Percentiles rank a stretch among this genome's conserved stretches.
These are phyloP conservation scores for Onygenales sp. DNA, from an alignment of 2,329 filamentous ascomycete genomes.

Conservation along the genomic window DNA sequence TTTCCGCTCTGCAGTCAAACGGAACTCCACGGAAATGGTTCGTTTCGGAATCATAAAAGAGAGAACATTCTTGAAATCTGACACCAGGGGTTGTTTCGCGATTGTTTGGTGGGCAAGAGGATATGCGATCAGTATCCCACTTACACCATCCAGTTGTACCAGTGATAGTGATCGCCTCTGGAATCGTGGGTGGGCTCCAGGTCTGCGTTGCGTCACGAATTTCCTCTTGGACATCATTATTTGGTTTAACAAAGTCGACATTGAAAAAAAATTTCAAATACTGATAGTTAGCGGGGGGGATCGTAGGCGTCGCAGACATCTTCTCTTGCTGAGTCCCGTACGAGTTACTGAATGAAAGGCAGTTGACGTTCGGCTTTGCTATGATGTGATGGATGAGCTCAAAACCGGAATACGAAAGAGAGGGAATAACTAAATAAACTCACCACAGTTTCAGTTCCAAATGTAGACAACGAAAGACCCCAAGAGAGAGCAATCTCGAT, in stretches of 20 bases:
- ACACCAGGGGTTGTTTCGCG: too few relatives aligned
- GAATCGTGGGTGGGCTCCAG: constrained; percentile 8
- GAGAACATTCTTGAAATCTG: constrained; percentile 7
- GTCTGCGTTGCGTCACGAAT: not conserved
- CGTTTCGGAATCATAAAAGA: constrained; percentile 12
- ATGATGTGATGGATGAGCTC: not conserved
- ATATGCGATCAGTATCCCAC: constrained; percentile 2
- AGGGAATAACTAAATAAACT: too few relatives aligned
- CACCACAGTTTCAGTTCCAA: too few relatives aligned
- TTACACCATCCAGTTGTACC: constrained; percentile 6
- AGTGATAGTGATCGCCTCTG: constrained; percentile 1
- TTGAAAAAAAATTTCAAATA: constrained; percentile 11
- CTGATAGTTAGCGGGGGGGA: not conserved
- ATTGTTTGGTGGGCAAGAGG: too few relatives aligned
- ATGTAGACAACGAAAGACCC: too few relatives aligned
- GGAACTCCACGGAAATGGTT: constrained; percentile 9
- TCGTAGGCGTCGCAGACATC: not conserved
- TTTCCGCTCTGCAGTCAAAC: constrained; percentile 8
- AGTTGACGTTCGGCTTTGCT: too few relatives aligned
- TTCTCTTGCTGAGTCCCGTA: not conserved
- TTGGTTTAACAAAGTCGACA: constrained; percentile 9
- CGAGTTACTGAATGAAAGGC: not conserved
- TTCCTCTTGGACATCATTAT: constrained; percentile 2
- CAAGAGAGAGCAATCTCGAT: too few relatives aligned
- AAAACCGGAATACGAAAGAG: not conserved